Percentiles rank a stretch among this genome's conserved stretches.
Evolutionary conservation across 164 flowering plant species (phyloP).

Genomic region (Paratinospora sagittata): DNA sequence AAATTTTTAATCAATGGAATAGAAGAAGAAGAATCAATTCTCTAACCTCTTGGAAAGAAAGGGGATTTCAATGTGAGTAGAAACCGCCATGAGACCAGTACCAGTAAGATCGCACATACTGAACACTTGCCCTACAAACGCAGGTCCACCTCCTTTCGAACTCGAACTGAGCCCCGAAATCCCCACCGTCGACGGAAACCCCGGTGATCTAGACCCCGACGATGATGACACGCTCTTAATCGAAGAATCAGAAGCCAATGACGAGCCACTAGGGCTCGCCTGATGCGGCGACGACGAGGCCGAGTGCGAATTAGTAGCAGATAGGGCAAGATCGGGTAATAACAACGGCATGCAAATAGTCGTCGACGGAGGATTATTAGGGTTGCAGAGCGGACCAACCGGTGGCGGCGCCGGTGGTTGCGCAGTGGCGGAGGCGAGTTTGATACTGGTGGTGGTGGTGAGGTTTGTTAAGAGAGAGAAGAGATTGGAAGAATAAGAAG

Average conservation of each 20-base stretch:
- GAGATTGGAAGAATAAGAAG: background rate
- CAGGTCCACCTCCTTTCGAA: slow-evolving; percentile 70
- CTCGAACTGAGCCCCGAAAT: slow-evolving; percentile 38
- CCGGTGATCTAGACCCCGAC: slow-evolving; percentile 26
- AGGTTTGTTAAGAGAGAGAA: background rate
- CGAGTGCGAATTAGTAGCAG: too few species aligned
- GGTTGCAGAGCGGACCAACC: background rate
- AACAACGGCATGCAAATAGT: background rate
- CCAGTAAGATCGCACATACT: slow-evolving; percentile 95
- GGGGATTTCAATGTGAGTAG: slow-evolving; percentile 69
- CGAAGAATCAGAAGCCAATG: slow-evolving; percentile 1
- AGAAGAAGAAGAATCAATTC: too few species aligned
- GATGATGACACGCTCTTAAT: slow-evolving; percentile 20
- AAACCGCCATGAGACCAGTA: slow-evolving; percentile 87
- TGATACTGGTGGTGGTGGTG: background rate
- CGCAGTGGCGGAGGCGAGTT: background rate
- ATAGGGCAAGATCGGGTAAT: too few species aligned
- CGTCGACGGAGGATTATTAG: background rate
- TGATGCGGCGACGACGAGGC: background rate
- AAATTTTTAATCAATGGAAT: too few species aligned
- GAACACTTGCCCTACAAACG: slow-evolving; percentile 93
- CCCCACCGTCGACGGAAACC: slow-evolving; percentile 52
- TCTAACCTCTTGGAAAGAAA: slow-evolving; percentile 71
- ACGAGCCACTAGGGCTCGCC: too few species aligned
- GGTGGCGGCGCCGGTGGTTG: background rate